Evolutionary conservation across 1,284 basidiomycete genomes (phyloP).

Genomic region (Ustilago xerochloae): DNA sequence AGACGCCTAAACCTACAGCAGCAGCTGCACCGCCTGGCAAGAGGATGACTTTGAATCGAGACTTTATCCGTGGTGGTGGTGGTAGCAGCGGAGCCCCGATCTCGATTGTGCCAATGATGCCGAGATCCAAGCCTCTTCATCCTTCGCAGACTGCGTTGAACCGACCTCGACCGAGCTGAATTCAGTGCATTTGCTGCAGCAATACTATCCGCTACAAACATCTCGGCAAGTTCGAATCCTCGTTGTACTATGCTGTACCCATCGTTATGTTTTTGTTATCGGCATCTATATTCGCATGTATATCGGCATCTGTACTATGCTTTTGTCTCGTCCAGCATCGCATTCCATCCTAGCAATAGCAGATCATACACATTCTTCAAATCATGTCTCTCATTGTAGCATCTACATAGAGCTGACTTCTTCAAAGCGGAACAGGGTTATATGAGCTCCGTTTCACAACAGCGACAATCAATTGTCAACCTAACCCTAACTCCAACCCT

Average conservation of each 20-base stretch:
- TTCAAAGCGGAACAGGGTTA: too few relatives aligned
- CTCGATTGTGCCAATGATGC: not conserved
- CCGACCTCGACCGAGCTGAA: constrained; percentile 14
- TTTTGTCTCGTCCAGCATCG: too few relatives aligned
- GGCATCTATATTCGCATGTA: too few relatives aligned
- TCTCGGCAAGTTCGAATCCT: too few relatives aligned
- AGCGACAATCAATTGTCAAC: not conserved
- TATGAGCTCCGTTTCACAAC: not conserved
- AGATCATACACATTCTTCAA: too few relatives aligned
- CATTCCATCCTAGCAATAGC: too few relatives aligned
- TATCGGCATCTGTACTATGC: too few relatives aligned
- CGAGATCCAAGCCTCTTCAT: constrained; percentile 22
- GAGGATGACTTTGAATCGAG: constrained; percentile 14
- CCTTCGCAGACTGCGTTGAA: constrained; percentile 12
- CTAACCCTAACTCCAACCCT: constrained; percentile 1
- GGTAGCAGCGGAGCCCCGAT: not conserved
- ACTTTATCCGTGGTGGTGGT: not conserved
- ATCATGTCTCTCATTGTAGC: too few relatives aligned
- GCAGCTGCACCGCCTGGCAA: not conserved
- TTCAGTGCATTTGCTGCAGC: not conserved
- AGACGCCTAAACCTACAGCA: not conserved
- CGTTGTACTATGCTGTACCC: too few relatives aligned
- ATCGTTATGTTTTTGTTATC: too few relatives aligned
- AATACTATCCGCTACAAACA: too few relatives aligned
- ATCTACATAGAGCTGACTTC: too few relatives aligned